phyloP scores from a whole-genome alignment of 805 yeast genomes.

The Wickerhamomyces kurtzmanii region DNA sequence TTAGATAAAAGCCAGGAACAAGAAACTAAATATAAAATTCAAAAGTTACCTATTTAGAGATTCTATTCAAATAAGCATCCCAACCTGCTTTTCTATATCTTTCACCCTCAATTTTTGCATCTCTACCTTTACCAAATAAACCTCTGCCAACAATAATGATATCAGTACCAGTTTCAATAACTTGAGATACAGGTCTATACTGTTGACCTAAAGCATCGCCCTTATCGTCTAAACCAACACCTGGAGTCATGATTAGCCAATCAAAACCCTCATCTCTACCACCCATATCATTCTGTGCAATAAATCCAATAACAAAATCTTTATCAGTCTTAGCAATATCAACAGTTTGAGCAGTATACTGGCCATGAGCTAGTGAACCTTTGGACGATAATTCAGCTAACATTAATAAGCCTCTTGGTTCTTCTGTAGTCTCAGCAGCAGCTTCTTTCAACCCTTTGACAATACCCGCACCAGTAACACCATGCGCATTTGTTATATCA shows the following conservation, averaged over 20 bases:
- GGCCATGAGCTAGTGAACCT: constrained; percentile 91
- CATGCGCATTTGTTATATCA: constrained; percentile 95
- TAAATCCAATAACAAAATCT: constrained; percentile 91
- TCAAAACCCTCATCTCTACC: constrained; percentile 80
- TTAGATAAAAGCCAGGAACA: too few relatives aligned
- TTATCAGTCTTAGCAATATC: constrained; percentile 83
- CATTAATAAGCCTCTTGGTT: constrained; percentile 88
- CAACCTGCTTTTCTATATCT: constrained; percentile 93
- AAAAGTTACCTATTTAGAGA: too few relatives aligned
- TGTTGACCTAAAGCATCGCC: constrained; percentile 97
- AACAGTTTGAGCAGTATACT: constrained; percentile 78
- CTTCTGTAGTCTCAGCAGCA: constrained; percentile 50
- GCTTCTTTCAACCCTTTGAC: constrained; percentile 84
- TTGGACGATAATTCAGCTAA: constrained; percentile 91
- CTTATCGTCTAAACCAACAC: constrained; percentile 94
- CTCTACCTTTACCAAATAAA: constrained; percentile 87
- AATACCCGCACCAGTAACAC: constrained; percentile 92
- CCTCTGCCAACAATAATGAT: constrained; percentile 98
- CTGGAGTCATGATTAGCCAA: constrained; percentile 97
- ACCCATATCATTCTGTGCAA: constrained; percentile 87
- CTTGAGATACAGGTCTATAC: constrained; percentile 86
- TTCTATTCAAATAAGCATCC: constrained; percentile 65
- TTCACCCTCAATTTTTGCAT: constrained; percentile 77
- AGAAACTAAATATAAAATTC: too few relatives aligned
- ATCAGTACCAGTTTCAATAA: constrained; percentile 79